Percentiles rank a stretch among this genome's conserved stretches.
phyloP scores from a whole-genome alignment of 2,329 filamentous ascomycete genomes.

The Ophiostoma ulmi region DNA sequence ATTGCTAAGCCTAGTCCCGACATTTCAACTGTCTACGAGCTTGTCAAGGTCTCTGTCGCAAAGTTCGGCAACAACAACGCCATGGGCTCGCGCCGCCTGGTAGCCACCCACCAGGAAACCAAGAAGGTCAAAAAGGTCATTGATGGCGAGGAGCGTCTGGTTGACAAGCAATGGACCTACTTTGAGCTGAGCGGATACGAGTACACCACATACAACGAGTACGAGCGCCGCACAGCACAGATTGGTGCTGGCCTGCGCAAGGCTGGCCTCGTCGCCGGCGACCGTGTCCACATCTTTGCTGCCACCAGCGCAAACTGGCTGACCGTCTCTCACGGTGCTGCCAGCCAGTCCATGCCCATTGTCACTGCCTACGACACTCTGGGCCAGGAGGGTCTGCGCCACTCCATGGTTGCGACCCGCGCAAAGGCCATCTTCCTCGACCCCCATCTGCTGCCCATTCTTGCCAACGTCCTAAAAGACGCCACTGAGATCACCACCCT shows the following conservation, averaged over 20 bases:
- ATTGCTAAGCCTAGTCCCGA: slow-evolving; percentile 56
- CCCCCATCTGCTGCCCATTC: slow-evolving; percentile 59
- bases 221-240: slow-evolving; percentile 63
- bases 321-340: slow-evolving; percentile 46
- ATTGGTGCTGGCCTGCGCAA: slow-evolving; percentile 67
- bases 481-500: slow-evolving; percentile 48
- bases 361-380: slow-evolving; percentile 82
- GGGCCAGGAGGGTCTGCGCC: slow-evolving; percentile 67
- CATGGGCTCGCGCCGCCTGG: slow-evolving; percentile 65
- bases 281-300: slow-evolving; percentile 74
- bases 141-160: slow-evolving; percentile 70
- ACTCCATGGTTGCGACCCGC: slow-evolving; percentile 67
- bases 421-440: slow-evolving; percentile 71
- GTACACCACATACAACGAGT: slow-evolving; percentile 73
- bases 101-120: slow-evolving; percentile 73
- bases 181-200: slow-evolving; percentile 77
- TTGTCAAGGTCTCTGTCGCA: slow-evolving; percentile 61
- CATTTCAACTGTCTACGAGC: slow-evolving; percentile 69
- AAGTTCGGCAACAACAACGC: slow-evolving; percentile 61
- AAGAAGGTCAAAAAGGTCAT: slow-evolving; percentile 88
- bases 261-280: slow-evolving; percentile 63
- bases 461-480: slow-evolving; percentile 50
- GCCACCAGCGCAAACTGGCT: slow-evolving; percentile 60
- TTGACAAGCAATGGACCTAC: slow-evolving; percentile 83
- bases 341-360: slow-evolving; percentile 74